A percentile compares a stretch with the other conserved stretches of the same genome.
phyloP scores from a whole-genome alignment of 2,329 filamentous ascomycete genomes.

The Fusarium sp. region DNA sequence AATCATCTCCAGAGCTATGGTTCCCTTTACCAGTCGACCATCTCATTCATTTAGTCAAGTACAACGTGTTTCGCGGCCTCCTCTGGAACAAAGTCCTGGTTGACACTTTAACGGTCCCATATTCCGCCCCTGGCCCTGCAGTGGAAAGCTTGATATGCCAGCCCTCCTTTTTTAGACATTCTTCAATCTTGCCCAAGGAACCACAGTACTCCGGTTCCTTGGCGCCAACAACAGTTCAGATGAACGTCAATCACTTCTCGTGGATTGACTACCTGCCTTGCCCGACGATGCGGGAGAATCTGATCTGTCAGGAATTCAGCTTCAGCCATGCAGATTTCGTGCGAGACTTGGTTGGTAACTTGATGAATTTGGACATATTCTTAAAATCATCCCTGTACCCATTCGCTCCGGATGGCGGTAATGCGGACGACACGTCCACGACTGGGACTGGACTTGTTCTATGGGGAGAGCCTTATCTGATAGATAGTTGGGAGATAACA shows the following conservation, averaged over 20 bases:
- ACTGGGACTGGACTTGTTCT: neutral
- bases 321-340: neutral
- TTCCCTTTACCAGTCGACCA: neutral
- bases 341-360: neutral
- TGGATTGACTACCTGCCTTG: constrained; percentile 4
- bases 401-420: rapidly evolving
- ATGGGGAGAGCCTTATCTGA: neutral
- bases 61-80: neutral
- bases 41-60: neutral
- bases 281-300: neutral
- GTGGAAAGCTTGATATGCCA: neutral
- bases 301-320: neutral
- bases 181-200: neutral
- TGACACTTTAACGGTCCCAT: neutral
- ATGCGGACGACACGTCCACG: rapidly evolving
- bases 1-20: neutral
- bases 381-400: too few relatives aligned
- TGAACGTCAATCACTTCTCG: constrained; percentile 1
- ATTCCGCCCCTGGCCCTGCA: neutral
- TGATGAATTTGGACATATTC: neutral
- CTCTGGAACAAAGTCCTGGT: neutral
- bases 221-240: neutral
- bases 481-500: neutral
- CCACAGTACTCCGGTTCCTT: neutral
- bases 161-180: neutral